These are phyloP conservation scores for Aspergillus brunneoviolaceus DNA, from an alignment of 2,329 filamentous ascomycete genomes.

Conservation along the genomic window DNA sequence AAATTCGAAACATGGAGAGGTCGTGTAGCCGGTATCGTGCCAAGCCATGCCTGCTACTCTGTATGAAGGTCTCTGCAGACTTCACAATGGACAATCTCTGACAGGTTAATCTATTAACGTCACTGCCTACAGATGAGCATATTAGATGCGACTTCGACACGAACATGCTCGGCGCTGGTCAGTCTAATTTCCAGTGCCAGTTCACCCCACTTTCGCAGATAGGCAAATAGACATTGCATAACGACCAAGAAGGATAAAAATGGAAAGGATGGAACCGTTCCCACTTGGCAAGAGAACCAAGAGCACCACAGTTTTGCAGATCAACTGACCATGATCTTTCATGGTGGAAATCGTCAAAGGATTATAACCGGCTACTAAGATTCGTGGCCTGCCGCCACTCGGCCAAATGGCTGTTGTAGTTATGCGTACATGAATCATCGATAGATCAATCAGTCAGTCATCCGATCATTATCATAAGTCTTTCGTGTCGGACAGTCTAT, in stretches of 20 bases:
- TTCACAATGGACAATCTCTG: too few species aligned
- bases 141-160: neutral
- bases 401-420: too few species aligned
- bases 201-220: neutral
- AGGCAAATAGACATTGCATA: neutral
- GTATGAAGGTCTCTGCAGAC: too few species aligned
- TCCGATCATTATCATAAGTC: neutral
- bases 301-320: neutral
- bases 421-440: too few species aligned
- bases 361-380: too few species aligned
- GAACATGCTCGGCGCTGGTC: neutral
- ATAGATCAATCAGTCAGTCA: too few species aligned
- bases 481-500: neutral
- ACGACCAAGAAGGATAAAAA: neutral
- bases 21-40: neutral
- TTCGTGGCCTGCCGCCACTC: too few species aligned
- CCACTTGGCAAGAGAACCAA: neutral
- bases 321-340: neutral
- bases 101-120: neutral
- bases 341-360: too few species aligned
- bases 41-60: neutral
- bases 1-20: neutral
- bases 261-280: neutral
- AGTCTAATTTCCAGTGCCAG: neutral
- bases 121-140: neutral